These are phyloP conservation scores for Penicillium angulare DNA, from an alignment of 495 filamentous ascomycete species.

Conservation along the genomic window DNA sequence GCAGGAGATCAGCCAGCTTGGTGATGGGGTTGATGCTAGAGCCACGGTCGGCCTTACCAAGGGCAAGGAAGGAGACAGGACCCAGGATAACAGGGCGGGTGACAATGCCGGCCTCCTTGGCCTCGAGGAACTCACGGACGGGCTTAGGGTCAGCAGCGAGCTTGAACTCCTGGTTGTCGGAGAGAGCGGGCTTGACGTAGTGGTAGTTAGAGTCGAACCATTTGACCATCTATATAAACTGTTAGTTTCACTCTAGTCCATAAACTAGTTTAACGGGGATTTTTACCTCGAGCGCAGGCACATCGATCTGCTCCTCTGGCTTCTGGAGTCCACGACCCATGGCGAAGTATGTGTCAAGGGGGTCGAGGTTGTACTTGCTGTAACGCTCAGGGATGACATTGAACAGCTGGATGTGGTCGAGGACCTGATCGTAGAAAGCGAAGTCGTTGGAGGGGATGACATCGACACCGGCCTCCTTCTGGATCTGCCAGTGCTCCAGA, in stretches of 20 bases:
- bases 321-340: slow-evolving; percentile 98
- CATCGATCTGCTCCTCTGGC: slow-evolving; percentile 76
- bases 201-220: slow-evolving; percentile 99
- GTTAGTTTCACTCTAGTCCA: too few relatives aligned
- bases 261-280: too few relatives aligned
- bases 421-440: slow-evolving; percentile 96
- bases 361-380: slow-evolving; percentile 75
- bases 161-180: slow-evolving; percentile 94
- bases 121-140: slow-evolving; percentile 89
- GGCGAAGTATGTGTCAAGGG: slow-evolving; percentile 96
- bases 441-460: slow-evolving; percentile 99
- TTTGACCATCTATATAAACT: slow-evolving; percentile 99
- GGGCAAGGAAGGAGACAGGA: slow-evolving; percentile 92
- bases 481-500: slow-evolving; percentile 97
- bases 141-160: slow-evolving; percentile 86
- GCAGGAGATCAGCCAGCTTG: slow-evolving; percentile 85
- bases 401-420: slow-evolving; percentile 98
- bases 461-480: slow-evolving; percentile 95
- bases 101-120: slow-evolving; percentile 88
- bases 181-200: slow-evolving; percentile 98
- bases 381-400: slow-evolving; percentile 90
- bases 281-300: slow-evolving; percentile 90
- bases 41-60: slow-evolving; percentile 95
- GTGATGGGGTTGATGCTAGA: slow-evolving; percentile 86
- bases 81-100: slow-evolving; percentile 95